Evolutionary conservation across 2,329 filamentous ascomycete genomes (phyloP), one percentile per base, ranked within the genome.

Genomic region (Alternaria incomplexa): DNA sequence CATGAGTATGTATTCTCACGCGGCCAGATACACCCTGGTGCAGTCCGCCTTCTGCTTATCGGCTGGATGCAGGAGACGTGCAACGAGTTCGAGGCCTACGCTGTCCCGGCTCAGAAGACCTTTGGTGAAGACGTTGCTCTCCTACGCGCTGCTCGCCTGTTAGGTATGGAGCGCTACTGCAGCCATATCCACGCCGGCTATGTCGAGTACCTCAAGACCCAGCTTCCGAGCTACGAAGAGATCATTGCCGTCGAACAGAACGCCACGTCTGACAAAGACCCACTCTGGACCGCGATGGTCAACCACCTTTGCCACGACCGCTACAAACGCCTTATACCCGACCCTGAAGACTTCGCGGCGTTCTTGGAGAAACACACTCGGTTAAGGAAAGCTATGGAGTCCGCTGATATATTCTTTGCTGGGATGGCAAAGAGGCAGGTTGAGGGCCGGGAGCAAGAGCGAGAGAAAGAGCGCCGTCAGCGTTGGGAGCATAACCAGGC

Each of bases 161-260:
- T 71, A 2, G 65, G 65, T 1, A 70, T 71, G 69, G 57, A 68
- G 30, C 50, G 25, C 4, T 71, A 71, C 32, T 62, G 62, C 11
- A 45, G 44, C 15, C 48, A 51, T 9, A 67, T 68, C 3, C 55
- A 56, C 3, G 23, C 13, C 2, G 36, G 17, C 13, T 62, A 61
- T 10, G 7, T 59, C 22, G 47, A 59, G 6, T 70, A 69, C 20
- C 53, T 70, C 4, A 59, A 64, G 47, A 62, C 22, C 1, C 17
- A 56, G 12, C 56, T 71, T 6, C 64, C 69, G 8, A 45, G 36
- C 8, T 68, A 70, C n/a, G 51, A 63, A 15, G 63, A 70, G 58
- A 70, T 71, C 17, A 17, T 32, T 1, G 44, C 43, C 9, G 52
- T 71, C n/a, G 63, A 62, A 43, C 12, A 45, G n/a, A 64, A 59